phyloP scores from a whole-genome alignment of 108 stramenopile genomes.

The Schizochytrium sp. region DNA sequence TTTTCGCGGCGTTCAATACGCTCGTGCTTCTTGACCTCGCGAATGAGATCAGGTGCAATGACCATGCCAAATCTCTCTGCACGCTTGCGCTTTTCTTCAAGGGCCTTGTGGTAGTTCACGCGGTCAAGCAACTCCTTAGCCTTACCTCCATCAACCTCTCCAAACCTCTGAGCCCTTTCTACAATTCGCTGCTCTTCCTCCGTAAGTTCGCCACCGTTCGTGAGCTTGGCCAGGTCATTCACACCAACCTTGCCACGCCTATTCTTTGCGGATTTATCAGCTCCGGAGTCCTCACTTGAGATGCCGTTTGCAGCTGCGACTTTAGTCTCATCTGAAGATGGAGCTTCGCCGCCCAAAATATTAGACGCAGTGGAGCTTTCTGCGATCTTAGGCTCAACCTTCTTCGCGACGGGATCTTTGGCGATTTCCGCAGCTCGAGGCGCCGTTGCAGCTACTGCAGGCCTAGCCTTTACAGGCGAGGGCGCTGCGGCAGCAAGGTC shows the following conservation, averaged over 20 bases:
- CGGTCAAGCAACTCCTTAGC: conserved; percentile 33
- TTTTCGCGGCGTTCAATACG: neutral
- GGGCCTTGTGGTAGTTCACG: neutral
- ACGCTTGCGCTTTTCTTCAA: conserved; percentile 19
- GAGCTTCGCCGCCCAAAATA: neutral
- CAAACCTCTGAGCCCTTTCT: neutral
- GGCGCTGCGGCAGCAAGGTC: neutral
- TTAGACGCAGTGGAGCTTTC: too few species aligned
- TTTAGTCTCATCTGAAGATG: neutral
- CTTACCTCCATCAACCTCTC: conserved; percentile 9
- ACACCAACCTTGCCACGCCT: neutral
- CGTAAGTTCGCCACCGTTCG: conserved; percentile 1
- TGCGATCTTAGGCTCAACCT: too few species aligned
- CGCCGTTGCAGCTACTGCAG: neutral
- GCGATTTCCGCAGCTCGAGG: neutral
- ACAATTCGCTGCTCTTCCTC: conserved; percentile 22
- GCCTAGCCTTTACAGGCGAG: neutral
- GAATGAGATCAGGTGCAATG: conserved; percentile 8
- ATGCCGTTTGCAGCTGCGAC: neutral
- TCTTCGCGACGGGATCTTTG: neutral
- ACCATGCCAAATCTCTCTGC: conserved; percentile 12
- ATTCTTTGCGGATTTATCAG: neutral
- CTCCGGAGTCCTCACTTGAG: neutral
- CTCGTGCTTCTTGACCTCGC: conserved; percentile 32
- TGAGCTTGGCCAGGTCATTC: neutral